Base-by-base conservation (phyloP, 441 rosid genomes). In the Lepidium campestre region DNA sequence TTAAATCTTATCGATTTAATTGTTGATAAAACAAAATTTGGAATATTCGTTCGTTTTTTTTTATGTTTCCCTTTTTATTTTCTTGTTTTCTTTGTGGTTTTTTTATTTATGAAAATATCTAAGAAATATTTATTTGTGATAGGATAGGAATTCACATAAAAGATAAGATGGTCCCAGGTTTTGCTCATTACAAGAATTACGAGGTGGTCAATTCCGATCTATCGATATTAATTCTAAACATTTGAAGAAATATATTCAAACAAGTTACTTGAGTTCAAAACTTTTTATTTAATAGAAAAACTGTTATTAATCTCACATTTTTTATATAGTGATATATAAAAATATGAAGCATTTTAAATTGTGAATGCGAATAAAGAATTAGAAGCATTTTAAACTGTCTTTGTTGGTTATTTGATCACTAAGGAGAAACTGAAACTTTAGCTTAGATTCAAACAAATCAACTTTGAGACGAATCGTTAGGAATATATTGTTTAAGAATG, bases 41-140 rank as follows among this genome's bases (percentile, higher is more conserved):
- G 70, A 15, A 65, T 54, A 41, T 66, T 66, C 62, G 42, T 31
- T 65, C 54, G 15, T 65, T 53, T 42, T 65, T 65, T 42, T 65
- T 42, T 65, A 19, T 53, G 15, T 53, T 53, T 64, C 45, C 5
- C 9, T 1, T 7, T 48, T 9, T 11, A 14, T 27, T 4, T 6
- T 29, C 32, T 29, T 29, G 32, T 7, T 56, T 19, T 12, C 11
- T 19, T 0, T 2, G 18, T 13, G 14, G 3, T 20, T 35, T 32
- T 13, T 55, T 5, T 13, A n/a, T 27, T 29, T 34, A 12, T 19
- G 15, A 4, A 7, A 37, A n/a, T 19, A 20, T 18, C 6, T 11
- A 18, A 36, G 1, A 35, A 19, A 19, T 56, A 20, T 4, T 19
- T 34, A 55, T 55, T 20, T 12, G 52, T 19, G 52, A n/a, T 57